phyloP scores from a whole-genome alignment of 2,329 filamentous ascomycete species.

The Phyllosticta citribraziliensis region DNA sequence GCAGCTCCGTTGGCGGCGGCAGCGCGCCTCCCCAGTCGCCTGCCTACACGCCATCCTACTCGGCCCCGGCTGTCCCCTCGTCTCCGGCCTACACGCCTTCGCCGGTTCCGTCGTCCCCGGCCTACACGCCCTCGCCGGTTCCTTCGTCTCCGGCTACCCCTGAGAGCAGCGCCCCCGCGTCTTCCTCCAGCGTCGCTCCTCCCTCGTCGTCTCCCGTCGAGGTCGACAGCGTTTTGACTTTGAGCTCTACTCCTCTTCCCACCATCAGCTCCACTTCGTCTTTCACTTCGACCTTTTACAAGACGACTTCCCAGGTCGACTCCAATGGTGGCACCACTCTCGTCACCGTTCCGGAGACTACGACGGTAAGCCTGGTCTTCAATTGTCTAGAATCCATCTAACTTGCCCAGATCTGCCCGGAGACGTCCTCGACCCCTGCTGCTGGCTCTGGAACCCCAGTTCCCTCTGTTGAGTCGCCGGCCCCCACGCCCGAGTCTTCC shows the following conservation, averaged over 20 bases:
- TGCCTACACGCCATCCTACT: background rate
- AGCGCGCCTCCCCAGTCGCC: background rate
- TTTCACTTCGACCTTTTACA: constrained; percentile 1
- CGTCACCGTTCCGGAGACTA: background rate
- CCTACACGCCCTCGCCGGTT: constrained; percentile 1
- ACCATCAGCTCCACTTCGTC: constrained; percentile 4
- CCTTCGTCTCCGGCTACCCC: background rate
- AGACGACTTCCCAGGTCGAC: background rate
- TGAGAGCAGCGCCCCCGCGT: background rate
- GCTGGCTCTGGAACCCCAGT: background rate
- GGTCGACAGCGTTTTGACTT: background rate
- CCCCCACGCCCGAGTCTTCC: background rate
- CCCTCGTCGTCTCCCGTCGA: background rate
- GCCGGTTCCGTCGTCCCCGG: background rate
- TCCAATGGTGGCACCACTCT: background rate
- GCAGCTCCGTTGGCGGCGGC: background rate
- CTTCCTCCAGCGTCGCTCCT: background rate
- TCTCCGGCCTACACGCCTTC: constrained; percentile 1
- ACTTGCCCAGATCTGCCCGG: constrained; percentile 2
- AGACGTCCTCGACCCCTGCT: background rate
- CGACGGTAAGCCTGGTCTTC: background rate
- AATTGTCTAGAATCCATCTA: background rate
- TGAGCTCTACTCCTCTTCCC: background rate
- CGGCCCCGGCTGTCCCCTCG: background rate
- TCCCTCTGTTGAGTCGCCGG: background rate